These are phyloP conservation scores for Salix purpurea DNA, from an alignment of 345 rosid genomes.

Conservation along the genomic window DNA sequence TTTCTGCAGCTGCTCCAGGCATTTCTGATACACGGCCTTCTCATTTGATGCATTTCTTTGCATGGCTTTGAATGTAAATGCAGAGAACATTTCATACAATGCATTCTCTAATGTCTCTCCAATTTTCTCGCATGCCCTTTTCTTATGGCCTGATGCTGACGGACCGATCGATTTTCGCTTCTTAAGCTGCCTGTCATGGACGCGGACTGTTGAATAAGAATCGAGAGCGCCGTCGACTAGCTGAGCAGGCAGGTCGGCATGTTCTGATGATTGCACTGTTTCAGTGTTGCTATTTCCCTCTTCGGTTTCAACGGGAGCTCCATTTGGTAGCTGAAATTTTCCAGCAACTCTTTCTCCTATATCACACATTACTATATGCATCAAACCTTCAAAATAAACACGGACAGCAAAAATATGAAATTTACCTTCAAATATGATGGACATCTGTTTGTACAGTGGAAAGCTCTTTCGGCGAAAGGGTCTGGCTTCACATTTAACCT, in stretches of 20 bases:
- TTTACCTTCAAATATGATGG: conserved; percentile 35
- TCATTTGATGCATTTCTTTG: conserved; percentile 19
- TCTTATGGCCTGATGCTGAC: conserved; percentile 20
- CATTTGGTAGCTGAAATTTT: conserved; percentile 18
- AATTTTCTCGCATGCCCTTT: conserved; percentile 15
- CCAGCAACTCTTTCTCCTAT: conserved; percentile 29
- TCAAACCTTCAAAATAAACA: too few species aligned
- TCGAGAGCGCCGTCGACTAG: conserved; percentile 29
- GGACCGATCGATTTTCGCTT: conserved; percentile 21
- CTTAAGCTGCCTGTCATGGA: conserved; percentile 15
- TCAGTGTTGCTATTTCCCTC: conserved; percentile 38
- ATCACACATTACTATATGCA: neutral
- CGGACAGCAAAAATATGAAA: neutral
- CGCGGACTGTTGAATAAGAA: conserved; percentile 34
- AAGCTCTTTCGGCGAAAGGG: conserved; percentile 39
- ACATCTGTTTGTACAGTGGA: conserved; percentile 33
- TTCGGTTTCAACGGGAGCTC: conserved; percentile 18
- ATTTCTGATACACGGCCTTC: conserved; percentile 28
- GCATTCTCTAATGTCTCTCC: conserved; percentile 28
- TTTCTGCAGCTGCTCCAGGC: conserved; percentile 39
- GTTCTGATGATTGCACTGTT: conserved; percentile 30
- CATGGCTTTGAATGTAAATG: conserved; percentile 17
- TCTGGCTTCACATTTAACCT: conserved; percentile 37
- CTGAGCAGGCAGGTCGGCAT: conserved; percentile 23
- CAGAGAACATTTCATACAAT: conserved; percentile 27